Conservation (phyloP, 73 alveolate species). For the Stentor roeselii region DNA sequence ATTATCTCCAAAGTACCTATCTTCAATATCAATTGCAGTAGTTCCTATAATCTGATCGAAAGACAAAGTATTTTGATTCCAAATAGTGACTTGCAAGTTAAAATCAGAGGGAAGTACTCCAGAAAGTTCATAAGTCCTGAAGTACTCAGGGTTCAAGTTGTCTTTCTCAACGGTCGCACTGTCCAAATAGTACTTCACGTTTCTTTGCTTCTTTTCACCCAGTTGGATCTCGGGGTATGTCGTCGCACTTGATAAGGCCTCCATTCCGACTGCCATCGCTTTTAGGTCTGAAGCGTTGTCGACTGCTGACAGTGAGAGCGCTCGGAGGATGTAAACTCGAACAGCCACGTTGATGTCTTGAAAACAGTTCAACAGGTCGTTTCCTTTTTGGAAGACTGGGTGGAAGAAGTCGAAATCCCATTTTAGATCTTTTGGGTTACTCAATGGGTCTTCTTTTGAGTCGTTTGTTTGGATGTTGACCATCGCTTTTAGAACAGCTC, state of each 20-base stretch:
- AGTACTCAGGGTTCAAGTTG: conserved; percentile 79
- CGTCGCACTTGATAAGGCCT: conserved; percentile 79
- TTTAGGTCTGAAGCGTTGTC: conserved; percentile 9
- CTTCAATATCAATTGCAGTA: conserved; percentile 93
- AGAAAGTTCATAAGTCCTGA: conserved; percentile 78
- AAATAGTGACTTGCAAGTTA: conserved; percentile 63
- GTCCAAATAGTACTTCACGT: conserved; percentile 65
- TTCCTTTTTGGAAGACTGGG: background rate
- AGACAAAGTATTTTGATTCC: conserved; percentile 51
- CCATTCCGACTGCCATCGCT: conserved; percentile 34
- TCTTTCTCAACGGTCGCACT: conserved; percentile 52
- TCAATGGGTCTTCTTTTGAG: background rate
- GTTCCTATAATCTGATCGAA: conserved; percentile 88
- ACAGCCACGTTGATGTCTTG: conserved; percentile 44
- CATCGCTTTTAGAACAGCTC: conserved; percentile 41
- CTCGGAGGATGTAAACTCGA: conserved; percentile 54
- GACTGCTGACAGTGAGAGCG: background rate
- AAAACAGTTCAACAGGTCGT: conserved; percentile 34
- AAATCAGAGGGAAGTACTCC: conserved; percentile 86
- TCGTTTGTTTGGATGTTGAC: conserved; percentile 15
- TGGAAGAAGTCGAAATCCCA: background rate
- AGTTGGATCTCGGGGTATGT: conserved; percentile 82
- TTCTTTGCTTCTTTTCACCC: conserved; percentile 67
- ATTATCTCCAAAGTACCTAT: conserved; percentile 71
- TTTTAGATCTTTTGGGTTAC: background rate